Conservation (phyloP, 78 protist species). For the Dictyostelium brefeldianum region DNA sequence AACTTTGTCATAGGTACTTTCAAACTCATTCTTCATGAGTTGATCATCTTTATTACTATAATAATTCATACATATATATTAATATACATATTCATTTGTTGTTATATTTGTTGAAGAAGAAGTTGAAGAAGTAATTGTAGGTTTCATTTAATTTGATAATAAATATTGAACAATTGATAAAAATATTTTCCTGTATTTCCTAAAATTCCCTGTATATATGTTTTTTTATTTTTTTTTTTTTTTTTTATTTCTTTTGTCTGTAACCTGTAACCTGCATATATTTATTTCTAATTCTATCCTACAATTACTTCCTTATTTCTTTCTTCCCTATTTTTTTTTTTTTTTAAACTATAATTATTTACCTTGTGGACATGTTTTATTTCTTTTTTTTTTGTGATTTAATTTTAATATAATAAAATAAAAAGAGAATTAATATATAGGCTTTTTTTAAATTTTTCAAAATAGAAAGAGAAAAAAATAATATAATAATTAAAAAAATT, state of each 20-base stretch:
- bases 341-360: neutral
- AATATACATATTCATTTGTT: constrained; percentile 9
- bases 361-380: constrained; percentile 20
- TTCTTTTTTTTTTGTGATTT: constrained; percentile 6
- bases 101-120: no score
- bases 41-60: constrained; percentile 53
- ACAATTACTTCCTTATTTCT: neutral
- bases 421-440: neutral
- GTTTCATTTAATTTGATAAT: no score
- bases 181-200: no score
- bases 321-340: neutral
- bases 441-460: no score
- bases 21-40: constrained; percentile 84
- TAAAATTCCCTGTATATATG: no score
- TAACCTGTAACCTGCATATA: no score
- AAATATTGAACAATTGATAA: no score
- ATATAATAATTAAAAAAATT: neutral
- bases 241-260: neutral
- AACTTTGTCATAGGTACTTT: constrained; percentile 83
- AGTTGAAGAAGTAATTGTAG: no score
- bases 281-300: neutral
- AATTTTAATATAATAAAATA: neutral
- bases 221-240: neutral
- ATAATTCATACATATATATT: constrained; percentile 17
- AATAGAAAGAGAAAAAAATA: neutral